Conservation (phyloP, 2,329 filamentous ascomycete species). For the Colletotrichum tropicicola region DNA sequence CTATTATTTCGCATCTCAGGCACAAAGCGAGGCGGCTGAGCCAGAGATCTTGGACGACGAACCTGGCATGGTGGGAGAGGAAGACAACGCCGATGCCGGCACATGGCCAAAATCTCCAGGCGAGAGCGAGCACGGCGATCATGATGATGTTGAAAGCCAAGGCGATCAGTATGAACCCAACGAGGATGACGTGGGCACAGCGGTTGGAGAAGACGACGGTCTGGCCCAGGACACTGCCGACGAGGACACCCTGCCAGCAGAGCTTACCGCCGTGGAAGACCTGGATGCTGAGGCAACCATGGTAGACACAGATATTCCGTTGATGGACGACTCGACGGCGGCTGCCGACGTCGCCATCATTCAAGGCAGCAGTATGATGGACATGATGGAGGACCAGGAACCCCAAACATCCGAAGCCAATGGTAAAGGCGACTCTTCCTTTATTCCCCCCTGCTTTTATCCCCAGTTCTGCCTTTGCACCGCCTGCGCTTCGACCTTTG, state of each 20-base stretch:
- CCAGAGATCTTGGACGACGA: constrained; percentile 32
- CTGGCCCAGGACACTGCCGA: not conserved
- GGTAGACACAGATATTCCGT: constrained; percentile 5
- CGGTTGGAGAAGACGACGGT: not conserved
- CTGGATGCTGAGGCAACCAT: constrained; percentile 15
- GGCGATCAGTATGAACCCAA: not conserved
- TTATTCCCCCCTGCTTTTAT: constrained; percentile 11
- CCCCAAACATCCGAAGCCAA: constrained; percentile 5
- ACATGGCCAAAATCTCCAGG: constrained; percentile 18
- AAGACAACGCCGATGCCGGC: constrained; percentile 24
- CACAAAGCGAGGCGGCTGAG: constrained; percentile 32
- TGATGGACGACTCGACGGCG: constrained; percentile 5
- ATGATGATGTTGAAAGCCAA: constrained; percentile 16
- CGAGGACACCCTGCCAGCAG: constrained; percentile 4
- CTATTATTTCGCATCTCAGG: constrained; percentile 43
- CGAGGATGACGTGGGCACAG: constrained; percentile 1
- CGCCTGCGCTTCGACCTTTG: not conserved
- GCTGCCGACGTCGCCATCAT: not conserved
- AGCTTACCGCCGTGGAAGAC: not conserved
- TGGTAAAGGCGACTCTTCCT: constrained; percentile 24
- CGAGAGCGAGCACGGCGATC: constrained; percentile 6
- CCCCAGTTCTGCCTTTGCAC: constrained; percentile 26
- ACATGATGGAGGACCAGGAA: constrained; percentile 3
- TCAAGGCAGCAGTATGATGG: not conserved
- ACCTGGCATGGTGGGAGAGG: constrained; percentile 27